Evolutionary conservation across 768 basidiomycete species (phyloP).

Genomic region (Boletus sp.): DNA sequence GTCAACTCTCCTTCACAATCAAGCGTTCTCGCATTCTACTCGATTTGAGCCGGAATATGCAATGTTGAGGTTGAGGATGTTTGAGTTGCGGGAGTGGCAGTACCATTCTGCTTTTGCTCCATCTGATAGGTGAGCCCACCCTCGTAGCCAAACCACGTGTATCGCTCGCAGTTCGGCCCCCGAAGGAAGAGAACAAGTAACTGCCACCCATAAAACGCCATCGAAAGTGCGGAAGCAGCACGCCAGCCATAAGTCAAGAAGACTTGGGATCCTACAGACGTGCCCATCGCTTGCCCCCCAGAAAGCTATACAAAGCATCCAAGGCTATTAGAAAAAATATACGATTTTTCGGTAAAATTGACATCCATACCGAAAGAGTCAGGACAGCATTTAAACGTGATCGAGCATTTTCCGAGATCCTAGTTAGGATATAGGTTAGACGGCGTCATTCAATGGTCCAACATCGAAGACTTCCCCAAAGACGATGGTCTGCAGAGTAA

Average conservation of each 20-base stretch:
- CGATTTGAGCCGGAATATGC: background rate
- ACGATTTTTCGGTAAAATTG: background rate
- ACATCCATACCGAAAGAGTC: slow-evolving; percentile 24
- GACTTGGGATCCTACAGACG: slow-evolving; percentile 38
- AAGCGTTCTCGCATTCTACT: background rate
- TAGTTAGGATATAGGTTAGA: slow-evolving; percentile 7
- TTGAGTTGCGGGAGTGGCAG: background rate
- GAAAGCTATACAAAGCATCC: slow-evolving; percentile 16
- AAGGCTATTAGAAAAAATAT: background rate
- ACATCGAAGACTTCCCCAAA: slow-evolving; percentile 13
- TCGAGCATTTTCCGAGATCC: slow-evolving; percentile 26
- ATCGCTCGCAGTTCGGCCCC: slow-evolving; percentile 37
- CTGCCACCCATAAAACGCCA: slow-evolving; percentile 36
- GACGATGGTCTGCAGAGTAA: slow-evolving; percentile 29
- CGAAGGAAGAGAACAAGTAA: slow-evolving; percentile 36
- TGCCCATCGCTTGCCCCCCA: slow-evolving; percentile 42
- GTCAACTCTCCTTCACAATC: background rate
- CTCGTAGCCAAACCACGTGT: slow-evolving; percentile 59
- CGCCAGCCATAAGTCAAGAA: slow-evolving; percentile 42
- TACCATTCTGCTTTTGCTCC: slow-evolving; percentile 2
- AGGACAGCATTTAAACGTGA: slow-evolving; percentile 31
- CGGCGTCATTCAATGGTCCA: background rate
- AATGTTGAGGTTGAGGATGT: background rate
- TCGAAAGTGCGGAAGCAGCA: slow-evolving; percentile 30
- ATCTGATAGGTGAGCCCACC: slow-evolving; percentile 40